These are phyloP conservation scores for Kuraishia molischiana DNA, from an alignment of 805 yeast genomes.

Conservation along the genomic window DNA sequence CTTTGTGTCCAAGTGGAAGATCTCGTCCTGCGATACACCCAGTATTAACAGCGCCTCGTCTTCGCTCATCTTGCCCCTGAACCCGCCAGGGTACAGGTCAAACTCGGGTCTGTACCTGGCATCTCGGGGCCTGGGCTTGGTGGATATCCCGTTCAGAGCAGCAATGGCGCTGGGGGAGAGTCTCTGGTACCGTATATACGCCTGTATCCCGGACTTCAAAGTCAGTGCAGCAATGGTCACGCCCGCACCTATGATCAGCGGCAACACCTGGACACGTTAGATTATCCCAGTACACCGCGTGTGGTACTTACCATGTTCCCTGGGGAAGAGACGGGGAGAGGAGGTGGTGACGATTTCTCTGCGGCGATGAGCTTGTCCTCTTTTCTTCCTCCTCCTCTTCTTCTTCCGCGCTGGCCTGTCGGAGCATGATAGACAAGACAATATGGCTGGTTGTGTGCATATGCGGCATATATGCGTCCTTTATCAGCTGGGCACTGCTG, in stretches of 20 bases:
- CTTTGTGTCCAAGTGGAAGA: constrained; percentile 34
- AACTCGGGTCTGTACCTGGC: constrained; percentile 17
- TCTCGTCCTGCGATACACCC: constrained; percentile 41
- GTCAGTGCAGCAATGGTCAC: constrained; percentile 42
- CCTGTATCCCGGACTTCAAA: constrained; percentile 25
- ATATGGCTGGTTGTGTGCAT: constrained; percentile 20
- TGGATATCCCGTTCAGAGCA: constrained; percentile 21
- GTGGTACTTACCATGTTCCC: no score
- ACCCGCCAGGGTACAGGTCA: constrained; percentile 47
- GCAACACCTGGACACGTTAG: constrained; percentile 27
- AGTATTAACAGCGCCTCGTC: constrained; percentile 60
- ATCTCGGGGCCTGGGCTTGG: constrained; percentile 5
- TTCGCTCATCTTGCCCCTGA: constrained; percentile 55
- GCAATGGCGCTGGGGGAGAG: constrained; percentile 29
- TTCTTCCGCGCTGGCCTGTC: no score
- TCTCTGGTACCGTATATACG: constrained; percentile 18
- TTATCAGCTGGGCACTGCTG: constrained; percentile 83
- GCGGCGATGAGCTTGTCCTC: no score
- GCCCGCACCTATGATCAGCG: constrained; percentile 45
- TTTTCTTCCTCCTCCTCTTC: no score
- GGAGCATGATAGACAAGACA: not conserved
- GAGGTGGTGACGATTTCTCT: no score
- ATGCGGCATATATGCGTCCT: constrained; percentile 74
- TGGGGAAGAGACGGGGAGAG: no score
- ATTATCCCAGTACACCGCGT: no score